Conservation (phyloP, 352 stramenopile genomes). For the Halophytophthora batemanensis region DNA sequence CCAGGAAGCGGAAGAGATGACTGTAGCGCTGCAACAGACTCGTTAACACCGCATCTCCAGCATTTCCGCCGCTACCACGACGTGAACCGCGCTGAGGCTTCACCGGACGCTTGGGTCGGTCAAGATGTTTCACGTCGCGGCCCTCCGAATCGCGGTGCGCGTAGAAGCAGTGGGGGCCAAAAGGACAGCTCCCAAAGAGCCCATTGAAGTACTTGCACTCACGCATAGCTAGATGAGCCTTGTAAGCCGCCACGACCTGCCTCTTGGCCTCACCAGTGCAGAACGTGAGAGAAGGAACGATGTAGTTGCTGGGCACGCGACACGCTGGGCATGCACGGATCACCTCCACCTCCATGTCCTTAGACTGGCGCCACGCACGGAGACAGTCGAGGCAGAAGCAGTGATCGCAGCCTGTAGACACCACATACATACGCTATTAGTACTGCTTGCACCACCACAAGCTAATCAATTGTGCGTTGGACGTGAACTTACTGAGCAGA, state of each 20-base stretch:
- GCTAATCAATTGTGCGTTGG: not conserved
- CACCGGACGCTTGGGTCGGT: constrained; percentile 39
- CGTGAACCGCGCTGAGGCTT: constrained; percentile 23
- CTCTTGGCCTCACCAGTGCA: constrained; percentile 58
- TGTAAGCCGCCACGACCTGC: constrained; percentile 63
- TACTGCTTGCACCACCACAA: not conserved
- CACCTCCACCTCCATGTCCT: constrained; percentile 69
- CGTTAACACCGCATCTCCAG: constrained; percentile 31
- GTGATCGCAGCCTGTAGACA: constrained; percentile 49
- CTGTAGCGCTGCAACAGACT: constrained; percentile 59
- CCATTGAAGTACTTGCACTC: constrained; percentile 85
- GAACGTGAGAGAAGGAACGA: constrained; percentile 78
- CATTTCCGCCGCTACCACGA: constrained; percentile 8
- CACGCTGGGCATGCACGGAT: constrained; percentile 67
- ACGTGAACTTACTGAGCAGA: constrained; percentile 48
- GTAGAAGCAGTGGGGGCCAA: constrained; percentile 75
- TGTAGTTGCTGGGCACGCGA: constrained; percentile 65
- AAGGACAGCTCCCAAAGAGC: constrained; percentile 61
- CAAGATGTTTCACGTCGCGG: constrained; percentile 63
- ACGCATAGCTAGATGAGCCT: constrained; percentile 64
- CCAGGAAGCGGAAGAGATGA: constrained; percentile 62
- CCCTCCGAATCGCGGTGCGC: constrained; percentile 58
- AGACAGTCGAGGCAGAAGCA: constrained; percentile 80
- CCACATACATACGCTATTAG: not conserved
- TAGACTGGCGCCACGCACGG: constrained; percentile 65